Conservation (phyloP, 495 filamentous ascomycete species). For the Penicillium longicatenatum region DNA sequence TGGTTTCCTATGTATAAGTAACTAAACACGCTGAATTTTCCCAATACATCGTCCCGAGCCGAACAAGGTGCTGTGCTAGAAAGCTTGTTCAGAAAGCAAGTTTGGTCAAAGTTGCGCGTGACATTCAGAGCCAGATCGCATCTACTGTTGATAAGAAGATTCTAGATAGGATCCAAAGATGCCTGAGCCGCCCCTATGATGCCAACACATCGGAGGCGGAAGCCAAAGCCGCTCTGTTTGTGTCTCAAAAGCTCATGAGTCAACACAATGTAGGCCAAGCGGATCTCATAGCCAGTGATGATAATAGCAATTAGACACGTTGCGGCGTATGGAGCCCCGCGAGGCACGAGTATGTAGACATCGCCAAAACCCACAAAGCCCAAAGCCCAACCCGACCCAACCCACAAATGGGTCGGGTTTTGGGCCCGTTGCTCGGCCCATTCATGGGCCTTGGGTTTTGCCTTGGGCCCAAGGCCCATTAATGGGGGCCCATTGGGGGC, state of each 20-base stretch:
- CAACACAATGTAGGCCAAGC: constrained; percentile 28
- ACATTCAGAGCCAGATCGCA: background rate
- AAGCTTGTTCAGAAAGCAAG: constrained; percentile 11
- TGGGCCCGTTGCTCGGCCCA: too few relatives aligned
- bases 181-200: constrained; percentile 28
- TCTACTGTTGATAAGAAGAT: constrained; percentile 14
- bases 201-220: constrained; percentile 1
- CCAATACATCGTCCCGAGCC: too few relatives aligned
- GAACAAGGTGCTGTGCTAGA: background rate
- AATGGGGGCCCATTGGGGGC: too few relatives aligned
- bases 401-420: too few relatives aligned
- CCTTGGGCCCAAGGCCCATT: too few relatives aligned
- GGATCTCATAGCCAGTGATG: constrained; percentile 22
- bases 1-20: too few relatives aligned
- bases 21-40: too few relatives aligned
- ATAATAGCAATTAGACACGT: constrained; percentile 15
- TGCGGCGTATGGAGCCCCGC: constrained; percentile 26
- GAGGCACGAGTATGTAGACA: too few relatives aligned
- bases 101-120: constrained; percentile 9
- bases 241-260: constrained; percentile 32
- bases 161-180: constrained; percentile 35
- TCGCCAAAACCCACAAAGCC: too few relatives aligned
- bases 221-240: constrained; percentile 25
- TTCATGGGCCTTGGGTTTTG: too few relatives aligned
- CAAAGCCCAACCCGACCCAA: too few relatives aligned